Base-by-base conservation (phyloP, 2,329 filamentous ascomycete genomes). In the Sporothrix pseudoabietina region DNA sequence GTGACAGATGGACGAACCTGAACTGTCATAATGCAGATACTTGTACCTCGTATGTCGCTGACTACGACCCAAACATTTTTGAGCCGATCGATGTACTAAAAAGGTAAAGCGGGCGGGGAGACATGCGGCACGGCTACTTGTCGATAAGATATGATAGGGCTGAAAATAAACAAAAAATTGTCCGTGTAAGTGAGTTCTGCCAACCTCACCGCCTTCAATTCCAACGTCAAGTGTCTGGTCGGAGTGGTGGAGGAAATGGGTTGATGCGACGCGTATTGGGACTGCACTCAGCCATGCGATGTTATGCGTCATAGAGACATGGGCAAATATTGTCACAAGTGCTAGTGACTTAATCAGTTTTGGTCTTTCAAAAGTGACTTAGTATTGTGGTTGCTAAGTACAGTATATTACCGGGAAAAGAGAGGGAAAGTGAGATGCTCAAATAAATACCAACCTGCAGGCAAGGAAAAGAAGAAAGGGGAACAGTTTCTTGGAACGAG, bases 161-260 rank as follows among this genome's bases (percentile, higher is more conserved):
- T 65, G 52, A 65, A 52, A 61, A n/a, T 54, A 55, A 63, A 54
- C 8, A 52, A 69, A 59, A 61, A 52, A 35, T 49, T 19, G 8
- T 6, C 39, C 35, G 68, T 73, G 59, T 70, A 52, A 73, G 69
- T 69, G 47, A 35, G 41, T 68, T 71, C 68, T 71, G 72, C 72
- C 72, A 59, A 47, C 49, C 19, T 70, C 66, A 73, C 72, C 72
- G 72, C 72, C 57, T 65, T 63, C 44, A 49, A 49, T 49, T 19
- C 14, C 44, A 49, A 49, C 14, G 44, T 16, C 44, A 49, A 19
- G 44, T 49, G 44, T 16, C 14, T 49, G 14, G 12, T 49, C 44
- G 14, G 12, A 1, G 14, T 49, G 44, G 44, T 19, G 14, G 44
- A 6, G 14, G 44, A 19, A 49, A 49, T 49, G 14, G 44, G 9